Percentiles rank a stretch among this genome's conserved stretches.
These are phyloP conservation scores for Schwanniomyces polymorphus DNA, from an alignment of 805 yeast species.

Conservation along the genomic window DNA sequence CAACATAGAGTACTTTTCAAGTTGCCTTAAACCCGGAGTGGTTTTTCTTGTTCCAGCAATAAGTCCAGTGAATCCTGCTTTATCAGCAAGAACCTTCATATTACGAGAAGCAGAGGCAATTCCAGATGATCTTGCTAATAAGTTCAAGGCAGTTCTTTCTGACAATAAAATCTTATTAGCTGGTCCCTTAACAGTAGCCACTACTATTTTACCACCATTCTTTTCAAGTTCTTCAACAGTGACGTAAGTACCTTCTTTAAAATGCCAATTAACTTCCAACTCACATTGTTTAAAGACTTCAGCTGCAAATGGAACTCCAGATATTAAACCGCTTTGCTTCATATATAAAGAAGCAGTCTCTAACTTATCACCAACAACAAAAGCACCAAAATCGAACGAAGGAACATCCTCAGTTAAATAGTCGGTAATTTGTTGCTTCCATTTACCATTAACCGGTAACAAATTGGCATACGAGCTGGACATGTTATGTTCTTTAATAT, in stretches of 20 bases:
- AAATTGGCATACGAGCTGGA: conserved; percentile 44
- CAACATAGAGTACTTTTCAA: conserved; percentile 92
- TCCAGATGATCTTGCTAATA: conserved; percentile 82
- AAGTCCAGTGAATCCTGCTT: conserved; percentile 71
- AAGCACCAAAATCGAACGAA: conserved; percentile 92
- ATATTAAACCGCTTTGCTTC: conserved; percentile 75
- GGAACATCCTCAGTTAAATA: conserved; percentile 91
- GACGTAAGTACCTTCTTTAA: conserved; percentile 62
- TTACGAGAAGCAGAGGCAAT: conserved; percentile 73
- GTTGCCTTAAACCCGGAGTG: conserved; percentile 88
- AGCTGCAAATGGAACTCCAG: conserved; percentile 87
- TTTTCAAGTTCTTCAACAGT: conserved; percentile 45
- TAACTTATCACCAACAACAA: conserved; percentile 77
- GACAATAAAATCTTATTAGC: conserved; percentile 77
- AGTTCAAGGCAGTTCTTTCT: conserved; percentile 82
- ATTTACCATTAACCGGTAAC: conserved; percentile 72
- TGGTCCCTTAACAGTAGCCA: conserved; percentile 79
- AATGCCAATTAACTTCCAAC: conserved; percentile 69
- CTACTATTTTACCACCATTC: conserved; percentile 55
- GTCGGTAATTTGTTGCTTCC: conserved; percentile 76
- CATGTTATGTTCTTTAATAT: conserved; percentile 6
- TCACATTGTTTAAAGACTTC: conserved; percentile 82
- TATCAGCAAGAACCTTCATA: conserved; percentile 60
- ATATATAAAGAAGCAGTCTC: conserved; percentile 79
- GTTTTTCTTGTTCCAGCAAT: conserved; percentile 97